These are phyloP conservation scores for Fusarium longipes DNA, from an alignment of 2,329 filamentous ascomycete species.

Conservation along the genomic window DNA sequence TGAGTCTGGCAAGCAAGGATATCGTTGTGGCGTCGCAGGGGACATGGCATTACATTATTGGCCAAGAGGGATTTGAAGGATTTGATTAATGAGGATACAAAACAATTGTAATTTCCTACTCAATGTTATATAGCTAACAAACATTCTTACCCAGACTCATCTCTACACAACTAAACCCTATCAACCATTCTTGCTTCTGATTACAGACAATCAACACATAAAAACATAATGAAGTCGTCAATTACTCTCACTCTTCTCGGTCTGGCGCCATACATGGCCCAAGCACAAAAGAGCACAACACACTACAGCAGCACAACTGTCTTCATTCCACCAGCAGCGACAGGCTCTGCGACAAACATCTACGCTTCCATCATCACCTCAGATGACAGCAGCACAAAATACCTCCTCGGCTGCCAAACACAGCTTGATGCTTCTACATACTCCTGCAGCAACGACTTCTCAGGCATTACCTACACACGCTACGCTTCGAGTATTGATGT, in stretches of 20 bases:
- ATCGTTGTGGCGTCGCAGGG: background rate
- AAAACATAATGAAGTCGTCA: background rate
- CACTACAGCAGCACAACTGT: conserved; percentile 25
- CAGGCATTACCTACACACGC: conserved; percentile 38
- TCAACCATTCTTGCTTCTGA: background rate
- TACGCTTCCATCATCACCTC: conserved; percentile 43
- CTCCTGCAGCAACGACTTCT: conserved; percentile 38
- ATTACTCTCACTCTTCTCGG: background rate
- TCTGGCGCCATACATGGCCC: background rate
- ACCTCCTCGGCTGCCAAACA: conserved; percentile 42
- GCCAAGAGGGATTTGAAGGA: background rate
- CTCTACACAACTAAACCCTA: background rate
- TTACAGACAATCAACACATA: background rate
- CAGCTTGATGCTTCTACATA: conserved; percentile 27
- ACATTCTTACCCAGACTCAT: background rate
- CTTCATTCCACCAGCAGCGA: conserved; percentile 30
- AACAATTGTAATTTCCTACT: background rate
- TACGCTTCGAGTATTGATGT: conserved; percentile 25
- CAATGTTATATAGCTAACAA: background rate
- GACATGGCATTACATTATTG: background rate
- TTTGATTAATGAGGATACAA: background rate
- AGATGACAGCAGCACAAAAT: conserved; percentile 35
- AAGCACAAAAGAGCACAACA: conserved; percentile 22
- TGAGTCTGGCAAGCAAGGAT: background rate
- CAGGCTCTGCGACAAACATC: conserved; percentile 35